These are phyloP conservation scores for Blastobotrys petasosporus DNA, from an alignment of 1,139 yeast species.

Conservation along the genomic window DNA sequence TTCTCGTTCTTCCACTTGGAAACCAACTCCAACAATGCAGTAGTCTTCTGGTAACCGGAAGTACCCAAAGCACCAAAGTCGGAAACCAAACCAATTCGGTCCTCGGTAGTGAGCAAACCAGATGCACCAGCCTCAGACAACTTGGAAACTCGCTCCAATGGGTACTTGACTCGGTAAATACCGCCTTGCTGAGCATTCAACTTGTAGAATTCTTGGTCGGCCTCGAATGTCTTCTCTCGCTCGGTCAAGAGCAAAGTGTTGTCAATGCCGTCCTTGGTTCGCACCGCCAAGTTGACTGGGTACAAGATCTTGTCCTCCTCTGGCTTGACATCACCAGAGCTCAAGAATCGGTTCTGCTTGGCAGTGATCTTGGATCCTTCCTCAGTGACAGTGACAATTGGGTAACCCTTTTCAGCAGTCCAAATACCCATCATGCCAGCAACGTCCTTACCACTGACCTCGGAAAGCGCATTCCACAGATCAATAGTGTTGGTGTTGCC, in stretches of 20 bases:
- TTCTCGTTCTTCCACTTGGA: constrained; percentile 60
- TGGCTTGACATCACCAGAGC: constrained; percentile 48
- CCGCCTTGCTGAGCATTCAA: constrained; percentile 80
- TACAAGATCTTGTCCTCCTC: constrained; percentile 49
- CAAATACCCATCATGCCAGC: constrained; percentile 50
- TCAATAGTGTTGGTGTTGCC: constrained; percentile 58
- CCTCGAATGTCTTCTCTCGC: constrained; percentile 46
- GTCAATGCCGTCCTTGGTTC: constrained; percentile 61
- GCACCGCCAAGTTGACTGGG: constrained; percentile 79
- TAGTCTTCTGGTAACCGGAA: constrained; percentile 66
- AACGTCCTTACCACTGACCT: constrained; percentile 51
- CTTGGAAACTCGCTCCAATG: constrained; percentile 66
- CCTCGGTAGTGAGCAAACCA: constrained; percentile 69
- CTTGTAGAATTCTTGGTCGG: constrained; percentile 58
- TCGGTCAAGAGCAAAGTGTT: constrained; percentile 47
- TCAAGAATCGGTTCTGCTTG: constrained; percentile 51
- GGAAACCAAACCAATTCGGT: constrained; percentile 79
- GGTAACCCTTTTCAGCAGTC: constrained; percentile 63
- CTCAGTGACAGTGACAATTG: constrained; percentile 46
- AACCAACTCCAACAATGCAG: constrained; percentile 58
- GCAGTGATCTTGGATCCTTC: constrained; percentile 32
- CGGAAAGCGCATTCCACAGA: constrained; percentile 53
- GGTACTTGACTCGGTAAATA: constrained; percentile 73
- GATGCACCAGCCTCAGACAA: constrained; percentile 64
- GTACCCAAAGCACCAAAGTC: constrained; percentile 71